Conservation (phyloP, 164 flowering plant species). For the Piper betle region DNA sequence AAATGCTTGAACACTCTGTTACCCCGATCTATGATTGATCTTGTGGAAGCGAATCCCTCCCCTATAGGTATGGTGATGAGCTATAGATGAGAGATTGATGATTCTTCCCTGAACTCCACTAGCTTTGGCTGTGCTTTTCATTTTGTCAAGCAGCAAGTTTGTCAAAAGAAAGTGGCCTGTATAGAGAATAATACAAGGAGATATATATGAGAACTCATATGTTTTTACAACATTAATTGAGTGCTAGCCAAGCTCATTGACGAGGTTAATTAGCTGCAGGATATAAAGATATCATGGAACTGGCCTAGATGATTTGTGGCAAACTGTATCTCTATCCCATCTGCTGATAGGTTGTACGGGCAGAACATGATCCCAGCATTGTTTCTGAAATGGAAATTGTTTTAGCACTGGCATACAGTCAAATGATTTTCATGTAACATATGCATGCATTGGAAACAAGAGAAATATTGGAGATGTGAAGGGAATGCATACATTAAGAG, state of each 20-base stretch:
- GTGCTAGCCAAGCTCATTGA: too few relatives aligned
- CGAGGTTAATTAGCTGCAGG: too few relatives aligned
- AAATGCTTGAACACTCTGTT: background rate
- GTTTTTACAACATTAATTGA: background rate
- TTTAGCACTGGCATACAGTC: too few relatives aligned
- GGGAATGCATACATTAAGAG: conserved; percentile 47
- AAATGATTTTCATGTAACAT: background rate
- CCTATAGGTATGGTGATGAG: conserved; percentile 50
- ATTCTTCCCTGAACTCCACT: conserved; percentile 77
- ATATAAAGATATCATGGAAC: background rate
- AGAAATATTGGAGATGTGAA: background rate
- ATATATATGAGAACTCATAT: too few relatives aligned
- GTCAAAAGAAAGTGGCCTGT: conserved; percentile 87
- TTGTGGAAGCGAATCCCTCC: conserved; percentile 54
- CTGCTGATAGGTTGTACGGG: conserved; percentile 71
- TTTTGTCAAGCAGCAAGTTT: conserved; percentile 86
- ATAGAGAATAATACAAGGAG: background rate
- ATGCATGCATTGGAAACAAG: background rate
- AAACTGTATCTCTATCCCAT: conserved; percentile 81
- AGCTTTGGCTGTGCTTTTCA: conserved; percentile 61
- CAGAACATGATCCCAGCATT: conserved; percentile 96
- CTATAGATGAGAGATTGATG: conserved; percentile 78
- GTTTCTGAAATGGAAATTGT: conserved; percentile 42
- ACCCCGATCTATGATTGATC: conserved; percentile 52
- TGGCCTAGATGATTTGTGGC: conserved; percentile 87